phyloP scores from a whole-genome alignment of 768 basidiomycete species.

The Termitomyces sp. region DNA sequence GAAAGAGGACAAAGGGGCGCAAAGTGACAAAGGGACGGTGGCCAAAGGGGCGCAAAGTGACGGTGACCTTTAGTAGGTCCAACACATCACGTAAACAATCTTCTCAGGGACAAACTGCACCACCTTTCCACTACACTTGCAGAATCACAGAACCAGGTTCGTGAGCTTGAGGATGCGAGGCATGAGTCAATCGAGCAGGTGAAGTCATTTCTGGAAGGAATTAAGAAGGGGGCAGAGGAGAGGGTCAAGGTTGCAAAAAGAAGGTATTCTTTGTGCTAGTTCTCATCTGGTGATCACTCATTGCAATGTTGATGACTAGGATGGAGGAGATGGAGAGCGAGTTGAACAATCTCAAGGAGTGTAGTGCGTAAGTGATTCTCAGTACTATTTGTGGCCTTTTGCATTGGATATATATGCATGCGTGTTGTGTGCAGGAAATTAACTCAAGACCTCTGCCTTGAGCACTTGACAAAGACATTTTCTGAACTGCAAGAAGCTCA shows the following conservation, averaged over 20 bases:
- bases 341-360: not conserved
- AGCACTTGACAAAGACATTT: not conserved
- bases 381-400: not conserved
- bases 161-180: conserved; percentile 31
- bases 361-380: not conserved
- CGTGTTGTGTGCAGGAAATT: not conserved
- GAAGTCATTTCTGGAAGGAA: conserved; percentile 11
- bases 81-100: conserved; percentile 32
- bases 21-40: too few relatives aligned
- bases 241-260: not conserved
- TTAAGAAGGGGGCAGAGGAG: not conserved
- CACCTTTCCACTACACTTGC: conserved; percentile 26
- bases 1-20: too few relatives aligned
- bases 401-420: not conserved
- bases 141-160: conserved; percentile 23
- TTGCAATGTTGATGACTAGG: not conserved
- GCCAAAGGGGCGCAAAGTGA: too few relatives aligned
- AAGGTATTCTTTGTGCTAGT: not conserved
- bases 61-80: too few relatives aligned
- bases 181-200: conserved; percentile 9
- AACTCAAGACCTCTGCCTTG: not conserved
- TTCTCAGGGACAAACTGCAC: conserved; percentile 33
- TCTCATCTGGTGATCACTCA: not conserved
- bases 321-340: not conserved
- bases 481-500: not conserved